Base-by-base conservation (phyloP, 345 rosid species). In the Eucalyptus curtisii region DNA sequence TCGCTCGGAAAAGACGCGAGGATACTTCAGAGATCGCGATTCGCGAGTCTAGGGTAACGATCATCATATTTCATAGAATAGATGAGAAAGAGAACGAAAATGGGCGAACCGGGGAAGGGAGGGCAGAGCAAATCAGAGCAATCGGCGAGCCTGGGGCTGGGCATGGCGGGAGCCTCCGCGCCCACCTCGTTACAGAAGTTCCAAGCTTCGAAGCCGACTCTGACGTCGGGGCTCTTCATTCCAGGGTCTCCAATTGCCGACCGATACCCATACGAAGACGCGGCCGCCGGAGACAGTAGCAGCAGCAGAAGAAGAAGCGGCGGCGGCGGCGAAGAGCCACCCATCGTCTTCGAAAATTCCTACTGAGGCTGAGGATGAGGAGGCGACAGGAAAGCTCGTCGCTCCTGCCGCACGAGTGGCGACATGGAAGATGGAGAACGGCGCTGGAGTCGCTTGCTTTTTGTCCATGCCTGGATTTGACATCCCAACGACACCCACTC, bases 181-280 rank as follows among this genome's bases (percentile, higher is more conserved):
- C 96, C 97, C 89, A 93, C 96, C 90, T 95, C 96, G 89, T 95
- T 95, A 89, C 95, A 95, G 88, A 95, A 94, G 81, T 95, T 95
- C 95, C 96, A 95, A 89, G 95, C 93, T 92, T 95, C 95, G 52
- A 95, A 88, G 14, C 92, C 96, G 82, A 95, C 90, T 89, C 97
- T 93, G 55, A 93, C 90, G 89, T 90, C 86, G 89, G 85, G 90
- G 90, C 90, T 94, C 86, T 49, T 91, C 95, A 94, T 94, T 44
- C 94, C 96, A 7, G 96, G 94, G 90, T 94, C 96, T 42, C 97
- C 95, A 13, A 94, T 33, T 40, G 92, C 95, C 52, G 97, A 92
- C 40, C 19, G 59, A 86, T 86, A 52, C 40, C 49, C 64, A 86
- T 86, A 12, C 24, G 84, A 6, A 76, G 84, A 76, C 7, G 84